Evolutionary conservation across 805 yeast genomes (phyloP).

Genomic region (Blastobotrys peoriensis): DNA sequence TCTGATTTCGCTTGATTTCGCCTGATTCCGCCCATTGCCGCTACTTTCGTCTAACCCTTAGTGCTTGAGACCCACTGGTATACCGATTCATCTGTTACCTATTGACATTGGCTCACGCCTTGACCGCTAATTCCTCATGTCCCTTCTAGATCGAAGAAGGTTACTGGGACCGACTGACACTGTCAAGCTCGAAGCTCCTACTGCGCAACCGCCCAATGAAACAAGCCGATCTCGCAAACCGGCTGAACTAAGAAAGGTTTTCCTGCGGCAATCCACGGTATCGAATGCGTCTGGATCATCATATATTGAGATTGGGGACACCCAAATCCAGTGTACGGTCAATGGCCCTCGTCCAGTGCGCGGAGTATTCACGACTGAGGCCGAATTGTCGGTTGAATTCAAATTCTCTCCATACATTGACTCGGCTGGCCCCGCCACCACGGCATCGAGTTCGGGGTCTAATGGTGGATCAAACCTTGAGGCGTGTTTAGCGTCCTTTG

Average conservation of each 20-base stretch:
- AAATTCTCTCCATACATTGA: conserved; percentile 49
- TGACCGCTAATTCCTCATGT: no score
- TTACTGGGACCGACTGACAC: conserved; percentile 77
- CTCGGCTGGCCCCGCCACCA: conserved; percentile 14
- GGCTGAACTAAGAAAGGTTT: conserved; percentile 38
- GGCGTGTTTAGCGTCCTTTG: conserved; percentile 44
- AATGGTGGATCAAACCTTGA: conserved; percentile 16
- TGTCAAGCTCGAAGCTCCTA: conserved; percentile 19
- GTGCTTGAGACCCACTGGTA: no score
- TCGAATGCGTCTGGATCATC: conserved; percentile 79
- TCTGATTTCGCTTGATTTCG: no score
- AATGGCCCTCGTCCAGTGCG: conserved; percentile 87
- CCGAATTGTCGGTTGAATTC: conserved; percentile 57
- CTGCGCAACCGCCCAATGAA: conserved; percentile 7
- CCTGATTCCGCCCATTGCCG: no score
- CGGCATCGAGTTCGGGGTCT: conserved; percentile 17
- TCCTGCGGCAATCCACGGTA: conserved; percentile 57
- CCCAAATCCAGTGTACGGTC: conserved; percentile 58
- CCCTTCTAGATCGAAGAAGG: conserved; percentile 67
- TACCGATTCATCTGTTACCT: no score
- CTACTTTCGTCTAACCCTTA: no score
- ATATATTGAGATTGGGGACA: conserved; percentile 61
- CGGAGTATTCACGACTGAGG: conserved; percentile 63
- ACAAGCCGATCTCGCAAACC: conserved; percentile 9
- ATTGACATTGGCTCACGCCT: no score